Percentiles rank a stretch among this genome's conserved stretches.
These are phyloP conservation scores for Gaertneriomyces semiglobifer DNA, from an alignment of 192 early-diverging fungal species.

Conservation along the genomic window DNA sequence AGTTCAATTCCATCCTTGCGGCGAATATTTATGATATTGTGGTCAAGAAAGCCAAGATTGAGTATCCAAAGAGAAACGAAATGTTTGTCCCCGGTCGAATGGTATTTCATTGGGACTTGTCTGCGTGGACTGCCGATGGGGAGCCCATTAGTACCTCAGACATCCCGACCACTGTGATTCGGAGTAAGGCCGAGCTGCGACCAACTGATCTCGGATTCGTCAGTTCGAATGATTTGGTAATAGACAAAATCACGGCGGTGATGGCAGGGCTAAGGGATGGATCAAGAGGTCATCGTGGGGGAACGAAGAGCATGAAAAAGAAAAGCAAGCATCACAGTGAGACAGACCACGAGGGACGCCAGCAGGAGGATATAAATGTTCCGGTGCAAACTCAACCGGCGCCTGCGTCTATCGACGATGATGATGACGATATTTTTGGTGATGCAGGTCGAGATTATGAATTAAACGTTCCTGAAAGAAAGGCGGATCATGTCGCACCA, in stretches of 20 bases:
- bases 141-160: constrained; percentile 49
- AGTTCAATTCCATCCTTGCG: constrained; percentile 43
- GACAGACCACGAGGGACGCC: constrained; percentile 16
- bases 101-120: constrained; percentile 68
- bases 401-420: constrained; percentile 38
- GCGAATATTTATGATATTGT: constrained; percentile 49
- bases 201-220: constrained; percentile 31
- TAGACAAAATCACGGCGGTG: constrained; percentile 67
- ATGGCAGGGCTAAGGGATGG: constrained; percentile 48
- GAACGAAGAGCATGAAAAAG: constrained; percentile 43
- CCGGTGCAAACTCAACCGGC: not conserved
- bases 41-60: constrained; percentile 31
- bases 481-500: too few species aligned
- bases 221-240: constrained; percentile 60
- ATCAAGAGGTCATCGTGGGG: constrained; percentile 26
- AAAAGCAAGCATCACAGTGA: constrained; percentile 32
- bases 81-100: constrained; percentile 74
- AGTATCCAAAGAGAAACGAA: constrained; percentile 55
- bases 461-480: constrained; percentile 46
- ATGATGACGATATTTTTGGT: constrained; percentile 74
- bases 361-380: constrained; percentile 18
- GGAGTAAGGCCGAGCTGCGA: constrained; percentile 70
- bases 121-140: constrained; percentile 10
- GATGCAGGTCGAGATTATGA: constrained; percentile 78
- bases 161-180: constrained; percentile 68